These are phyloP conservation scores for Sicyos edulis DNA, from an alignment of 306 rosid genomes.

Conservation along the genomic window DNA sequence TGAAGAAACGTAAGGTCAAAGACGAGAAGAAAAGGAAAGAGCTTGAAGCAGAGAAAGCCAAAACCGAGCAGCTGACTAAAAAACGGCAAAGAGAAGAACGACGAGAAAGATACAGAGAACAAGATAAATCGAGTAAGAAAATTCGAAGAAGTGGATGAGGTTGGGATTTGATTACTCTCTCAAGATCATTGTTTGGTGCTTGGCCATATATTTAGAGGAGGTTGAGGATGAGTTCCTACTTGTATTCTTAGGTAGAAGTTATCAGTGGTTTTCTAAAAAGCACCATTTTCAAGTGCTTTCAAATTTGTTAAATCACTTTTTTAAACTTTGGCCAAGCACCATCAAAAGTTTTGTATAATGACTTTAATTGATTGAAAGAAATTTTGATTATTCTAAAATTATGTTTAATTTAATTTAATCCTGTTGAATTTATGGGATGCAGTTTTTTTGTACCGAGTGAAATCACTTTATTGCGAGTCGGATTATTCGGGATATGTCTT, in stretches of 20 bases:
- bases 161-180: not conserved
- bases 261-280: not conserved
- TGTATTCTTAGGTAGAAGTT: not conserved
- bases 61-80: constrained; percentile 49
- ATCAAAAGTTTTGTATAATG: not conserved
- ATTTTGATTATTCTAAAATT: not conserved
- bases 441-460: not conserved
- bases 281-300: not conserved
- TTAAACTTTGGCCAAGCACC: not conserved
- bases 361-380: not conserved
- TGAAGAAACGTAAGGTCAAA: constrained; percentile 62
- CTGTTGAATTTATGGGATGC: not conserved
- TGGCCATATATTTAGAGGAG: too few species aligned
- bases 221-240: too few species aligned
- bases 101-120: constrained; percentile 57
- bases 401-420: not conserved
- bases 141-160: constrained; percentile 26
- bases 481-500: too few species aligned
- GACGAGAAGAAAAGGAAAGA: constrained; percentile 56
- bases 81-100: constrained; percentile 87
- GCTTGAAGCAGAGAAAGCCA: constrained; percentile 50
- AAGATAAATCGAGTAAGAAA: constrained; percentile 65
- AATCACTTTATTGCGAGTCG: not conserved
- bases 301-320: constrained; percentile 2
- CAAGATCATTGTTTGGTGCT: too few species aligned